These are phyloP conservation scores for Fraxinus velutina DNA, from an alignment of 305 asterid species.

Conservation along the genomic window DNA sequence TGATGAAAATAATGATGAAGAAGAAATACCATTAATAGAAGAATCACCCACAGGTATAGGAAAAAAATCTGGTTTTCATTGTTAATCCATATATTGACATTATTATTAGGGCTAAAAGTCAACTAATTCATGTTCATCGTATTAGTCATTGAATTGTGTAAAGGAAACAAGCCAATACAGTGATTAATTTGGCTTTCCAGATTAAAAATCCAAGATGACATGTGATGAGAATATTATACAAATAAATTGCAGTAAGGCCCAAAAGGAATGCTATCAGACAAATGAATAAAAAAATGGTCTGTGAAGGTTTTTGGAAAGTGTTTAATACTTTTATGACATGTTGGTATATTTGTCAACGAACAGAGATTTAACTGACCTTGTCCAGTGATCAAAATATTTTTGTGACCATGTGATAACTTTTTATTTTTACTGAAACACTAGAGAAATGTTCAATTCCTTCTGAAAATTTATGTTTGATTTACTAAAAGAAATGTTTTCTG, in stretches of 20 bases:
- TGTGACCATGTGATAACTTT: background rate
- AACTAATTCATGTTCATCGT: background rate
- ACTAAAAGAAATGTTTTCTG: background rate
- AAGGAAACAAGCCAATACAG: background rate
- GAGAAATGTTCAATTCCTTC: background rate
- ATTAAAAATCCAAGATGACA: background rate
- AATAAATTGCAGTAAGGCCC: background rate
- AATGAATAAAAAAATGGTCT: background rate
- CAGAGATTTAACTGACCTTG: background rate
- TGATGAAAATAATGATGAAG: slow-evolving; percentile 68
- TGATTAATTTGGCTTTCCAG: background rate
- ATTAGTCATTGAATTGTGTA: background rate
- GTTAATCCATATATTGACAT: background rate
- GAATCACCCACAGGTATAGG: slow-evolving; percentile 68
- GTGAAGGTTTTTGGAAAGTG: background rate
- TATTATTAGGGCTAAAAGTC: background rate
- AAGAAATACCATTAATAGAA: slow-evolving; percentile 69
- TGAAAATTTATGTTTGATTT: background rate
- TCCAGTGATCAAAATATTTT: background rate
- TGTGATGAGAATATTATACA: background rate
- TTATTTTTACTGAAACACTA: background rate
- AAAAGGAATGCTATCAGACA: background rate
- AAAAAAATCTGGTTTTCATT: background rate
- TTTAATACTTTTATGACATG: background rate
- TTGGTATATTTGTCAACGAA: background rate